These are phyloP conservation scores for Mycena amicta DNA, from an alignment of 768 basidiomycete genomes.

Conservation along the genomic window DNA sequence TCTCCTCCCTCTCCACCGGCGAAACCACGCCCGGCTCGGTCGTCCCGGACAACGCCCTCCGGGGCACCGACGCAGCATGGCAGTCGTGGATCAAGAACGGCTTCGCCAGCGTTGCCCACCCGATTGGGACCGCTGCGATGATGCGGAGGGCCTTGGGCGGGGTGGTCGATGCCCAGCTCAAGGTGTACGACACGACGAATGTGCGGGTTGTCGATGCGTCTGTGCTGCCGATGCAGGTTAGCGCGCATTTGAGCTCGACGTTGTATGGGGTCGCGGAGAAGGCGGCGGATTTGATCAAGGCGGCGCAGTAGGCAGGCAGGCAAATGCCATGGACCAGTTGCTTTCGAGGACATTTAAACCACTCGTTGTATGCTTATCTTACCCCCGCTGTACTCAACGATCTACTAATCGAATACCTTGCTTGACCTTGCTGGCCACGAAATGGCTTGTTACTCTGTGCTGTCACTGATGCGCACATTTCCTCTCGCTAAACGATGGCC, in stretches of 20 bases:
- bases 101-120: slow-evolving; percentile 51
- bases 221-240: slow-evolving; percentile 49
- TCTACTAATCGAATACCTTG: no score
- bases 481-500: no score
- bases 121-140: slow-evolving; percentile 51
- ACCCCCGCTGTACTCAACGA: no score
- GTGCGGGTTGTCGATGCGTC: slow-evolving; percentile 57
- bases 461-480: no score
- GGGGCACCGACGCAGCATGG: slow-evolving; percentile 51
- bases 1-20: slow-evolving; percentile 43
- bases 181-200: slow-evolving; percentile 49
- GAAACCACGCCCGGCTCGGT: slow-evolving; percentile 45
- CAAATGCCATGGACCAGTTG: not conserved
- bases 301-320: slow-evolving; percentile 25
- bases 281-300: slow-evolving; percentile 54
- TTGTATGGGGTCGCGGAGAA: slow-evolving; percentile 60
- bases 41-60: slow-evolving; percentile 45
- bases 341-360: not conserved
- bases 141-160: slow-evolving; percentile 42
- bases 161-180: slow-evolving; percentile 49
- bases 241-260: slow-evolving; percentile 49
- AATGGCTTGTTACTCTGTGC: no score
- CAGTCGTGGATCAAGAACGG: slow-evolving; percentile 44
- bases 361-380: no score
- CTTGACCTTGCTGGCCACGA: no score